Percentiles rank a stretch among this genome's conserved stretches.
Evolutionary conservation across 208 protist genomes (phyloP).

Genomic region (Trypanosoma lewisi): DNA sequence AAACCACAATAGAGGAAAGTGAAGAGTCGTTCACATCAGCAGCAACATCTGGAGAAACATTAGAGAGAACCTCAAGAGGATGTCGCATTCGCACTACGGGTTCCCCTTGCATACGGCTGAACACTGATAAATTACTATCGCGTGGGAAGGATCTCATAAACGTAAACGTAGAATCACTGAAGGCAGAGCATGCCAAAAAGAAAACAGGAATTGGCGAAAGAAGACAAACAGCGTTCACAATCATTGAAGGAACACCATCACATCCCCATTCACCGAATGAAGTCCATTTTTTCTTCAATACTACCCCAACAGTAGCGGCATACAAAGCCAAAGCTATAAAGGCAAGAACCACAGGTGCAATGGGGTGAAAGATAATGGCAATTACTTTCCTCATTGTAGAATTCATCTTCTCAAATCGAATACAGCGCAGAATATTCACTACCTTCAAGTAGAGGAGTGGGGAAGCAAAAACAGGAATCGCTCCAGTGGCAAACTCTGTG

Average conservation of each 20-base stretch:
- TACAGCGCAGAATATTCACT: neutral
- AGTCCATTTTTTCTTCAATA: neutral
- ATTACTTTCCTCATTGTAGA: neutral
- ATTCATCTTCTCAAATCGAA: neutral
- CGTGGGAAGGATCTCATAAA: neutral
- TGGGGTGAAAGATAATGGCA: neutral
- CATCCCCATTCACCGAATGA: neutral
- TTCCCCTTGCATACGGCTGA: neutral
- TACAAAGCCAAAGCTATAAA: neutral
- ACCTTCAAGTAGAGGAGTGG: conserved; percentile 31
- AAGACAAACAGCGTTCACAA: neutral
- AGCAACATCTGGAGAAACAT: neutral
- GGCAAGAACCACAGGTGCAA: neutral
- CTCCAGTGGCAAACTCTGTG: conserved; percentile 38
- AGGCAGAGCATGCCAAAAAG: no score
- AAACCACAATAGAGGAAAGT: conserved; percentile 15
- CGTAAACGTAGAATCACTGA: no score
- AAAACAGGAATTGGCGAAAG: conserved; percentile 4
- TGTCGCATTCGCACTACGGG: neutral
- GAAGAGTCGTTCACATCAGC: neutral
- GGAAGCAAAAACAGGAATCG: conserved; percentile 33
- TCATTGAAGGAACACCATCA: neutral
- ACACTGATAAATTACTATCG: neutral
- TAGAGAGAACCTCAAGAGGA: neutral
- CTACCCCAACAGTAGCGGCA: neutral